Evolutionary conservation across 805 yeast species (phyloP), one percentile per base, ranked within the genome.

Genomic region (Pichia gijzeniarum): DNA sequence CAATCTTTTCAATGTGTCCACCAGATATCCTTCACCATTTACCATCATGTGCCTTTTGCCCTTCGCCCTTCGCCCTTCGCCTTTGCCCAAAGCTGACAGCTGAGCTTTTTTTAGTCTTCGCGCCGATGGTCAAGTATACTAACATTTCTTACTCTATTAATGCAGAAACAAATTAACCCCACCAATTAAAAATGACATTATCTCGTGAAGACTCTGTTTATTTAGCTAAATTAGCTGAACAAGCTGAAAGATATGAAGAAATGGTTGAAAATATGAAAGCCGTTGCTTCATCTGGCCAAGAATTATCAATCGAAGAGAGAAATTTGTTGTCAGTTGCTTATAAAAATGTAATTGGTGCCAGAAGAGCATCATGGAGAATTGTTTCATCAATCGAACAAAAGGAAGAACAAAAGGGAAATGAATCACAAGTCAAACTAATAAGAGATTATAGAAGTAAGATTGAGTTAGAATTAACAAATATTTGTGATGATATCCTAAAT

Each of bases 291-390:
- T 80, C 95, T 37, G 96, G 96, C 52, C 90, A 86, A 71, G 98
- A 91, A 69, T 75, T 93, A 58, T 84, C 95, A 42, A 96, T 93
- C 56, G 99, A 93, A 74, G 99, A 93, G 75, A 90, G 99, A 71
- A 93, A 93, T 73, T 77, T 91, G 58, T 79, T 91, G 61, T 88
- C 96, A 30, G 98, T 93, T 59, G 99, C 99, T 51, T 91, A 91
- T 78, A 91, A 91, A 73, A 91, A 91, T 65, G 98, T 91, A 47
- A 91, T 91, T 70, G 99, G 99, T 65, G 96, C 98, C 48, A 89
- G 98, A 64, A 90, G 99, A 74, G 98, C 99, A 48, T 88, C 96
- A 38, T 93, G 98, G 98, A 85, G 99, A 80, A 89, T 93, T 64
- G 96, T 93, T 44, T 89, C 96, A 33, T 88, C 97, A 40, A 91